A percentile compares a stretch with the other conserved stretches of the same genome.
Conservation (phyloP, 2,329 filamentous ascomycete species). For the Gaeumannomyces tritici region DNA sequence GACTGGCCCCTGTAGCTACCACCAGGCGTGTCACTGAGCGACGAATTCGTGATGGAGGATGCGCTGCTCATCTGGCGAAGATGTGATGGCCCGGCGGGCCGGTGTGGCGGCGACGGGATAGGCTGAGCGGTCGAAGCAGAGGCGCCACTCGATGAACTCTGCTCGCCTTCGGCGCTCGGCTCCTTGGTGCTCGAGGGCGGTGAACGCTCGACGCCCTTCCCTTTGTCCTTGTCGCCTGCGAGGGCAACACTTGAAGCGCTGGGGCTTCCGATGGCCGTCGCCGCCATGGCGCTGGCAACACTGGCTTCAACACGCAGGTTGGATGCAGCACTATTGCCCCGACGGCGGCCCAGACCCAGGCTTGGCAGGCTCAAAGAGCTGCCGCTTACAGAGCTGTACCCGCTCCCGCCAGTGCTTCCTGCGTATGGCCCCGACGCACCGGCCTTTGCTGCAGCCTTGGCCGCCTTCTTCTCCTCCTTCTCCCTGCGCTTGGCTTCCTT, state of each 20-base stretch:
- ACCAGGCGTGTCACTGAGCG: slow-evolving; percentile 56
- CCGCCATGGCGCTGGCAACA: slow-evolving; percentile 31
- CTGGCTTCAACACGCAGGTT: slow-evolving; percentile 49
- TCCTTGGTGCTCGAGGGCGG: background rate
- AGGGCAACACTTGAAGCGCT: slow-evolving; percentile 9
- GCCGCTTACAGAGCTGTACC: slow-evolving; percentile 43
- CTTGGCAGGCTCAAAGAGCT: slow-evolving; percentile 56
- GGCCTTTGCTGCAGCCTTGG: slow-evolving; percentile 47
- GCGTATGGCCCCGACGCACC: slow-evolving; percentile 33
- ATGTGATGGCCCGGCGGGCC: slow-evolving; percentile 55
- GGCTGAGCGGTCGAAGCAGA: slow-evolving; percentile 28
- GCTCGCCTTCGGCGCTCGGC: slow-evolving; percentile 11
- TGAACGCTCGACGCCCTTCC: slow-evolving; percentile 52
- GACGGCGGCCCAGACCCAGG: slow-evolving; percentile 46
- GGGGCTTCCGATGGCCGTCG: slow-evolving; percentile 21
- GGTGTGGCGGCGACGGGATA: slow-evolving; percentile 34
- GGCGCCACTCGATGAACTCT: background rate
- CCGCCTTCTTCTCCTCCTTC: slow-evolving; percentile 73
- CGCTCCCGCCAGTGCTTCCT: slow-evolving; percentile 18
- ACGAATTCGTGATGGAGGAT: slow-evolving; percentile 70
- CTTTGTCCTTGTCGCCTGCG: slow-evolving; percentile 38
- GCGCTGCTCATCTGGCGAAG: slow-evolving; percentile 78
- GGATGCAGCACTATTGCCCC: slow-evolving; percentile 50
- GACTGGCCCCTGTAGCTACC: slow-evolving; percentile 36
- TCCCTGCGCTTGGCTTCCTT: slow-evolving; percentile 81